Evolutionary conservation across 2,329 filamentous ascomycete genomes (phyloP).

Genomic region (Exophiala dermatitidis): DNA sequence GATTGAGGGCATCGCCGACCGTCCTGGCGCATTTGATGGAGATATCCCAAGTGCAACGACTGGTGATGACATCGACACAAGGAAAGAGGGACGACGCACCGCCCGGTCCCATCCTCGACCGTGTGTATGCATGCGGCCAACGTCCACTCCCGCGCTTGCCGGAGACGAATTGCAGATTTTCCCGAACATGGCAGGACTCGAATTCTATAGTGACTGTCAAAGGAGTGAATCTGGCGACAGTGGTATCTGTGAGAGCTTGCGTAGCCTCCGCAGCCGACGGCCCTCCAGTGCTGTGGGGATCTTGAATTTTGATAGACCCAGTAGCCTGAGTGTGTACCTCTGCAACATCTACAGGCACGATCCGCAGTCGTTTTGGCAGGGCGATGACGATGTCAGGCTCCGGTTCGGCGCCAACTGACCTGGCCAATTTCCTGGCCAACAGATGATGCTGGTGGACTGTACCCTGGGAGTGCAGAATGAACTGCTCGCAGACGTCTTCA

Average conservation of each 20-base stretch:
- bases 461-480: constrained; percentile 40
- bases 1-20: constrained; percentile 61
- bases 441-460: constrained; percentile 68
- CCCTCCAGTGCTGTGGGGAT: constrained; percentile 18
- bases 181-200: constrained; percentile 63
- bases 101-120: constrained; percentile 69
- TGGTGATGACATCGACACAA: constrained; percentile 78
- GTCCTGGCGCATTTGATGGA: constrained; percentile 80
- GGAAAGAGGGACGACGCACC: constrained; percentile 83
- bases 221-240: constrained; percentile 49
- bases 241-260: constrained; percentile 34
- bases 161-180: constrained; percentile 88
- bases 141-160: constrained; percentile 69
- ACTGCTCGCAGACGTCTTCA: constrained; percentile 36
- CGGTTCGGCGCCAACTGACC: constrained; percentile 39
- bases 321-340: constrained; percentile 50
- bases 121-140: constrained; percentile 88
- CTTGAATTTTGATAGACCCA: constrained; percentile 39
- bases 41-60: constrained; percentile 79
- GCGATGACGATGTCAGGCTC: constrained; percentile 53
- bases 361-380: constrained; percentile 44
- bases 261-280: constrained; percentile 33
- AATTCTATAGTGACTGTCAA: constrained; percentile 69
- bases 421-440: constrained; percentile 58
- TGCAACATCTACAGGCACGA: constrained; percentile 50